A percentile compares a stretch with the other conserved stretches of the same genome.
These are phyloP conservation scores for Caloboletus firmus DNA, from an alignment of 1,284 basidiomycete genomes.

Conservation along the genomic window DNA sequence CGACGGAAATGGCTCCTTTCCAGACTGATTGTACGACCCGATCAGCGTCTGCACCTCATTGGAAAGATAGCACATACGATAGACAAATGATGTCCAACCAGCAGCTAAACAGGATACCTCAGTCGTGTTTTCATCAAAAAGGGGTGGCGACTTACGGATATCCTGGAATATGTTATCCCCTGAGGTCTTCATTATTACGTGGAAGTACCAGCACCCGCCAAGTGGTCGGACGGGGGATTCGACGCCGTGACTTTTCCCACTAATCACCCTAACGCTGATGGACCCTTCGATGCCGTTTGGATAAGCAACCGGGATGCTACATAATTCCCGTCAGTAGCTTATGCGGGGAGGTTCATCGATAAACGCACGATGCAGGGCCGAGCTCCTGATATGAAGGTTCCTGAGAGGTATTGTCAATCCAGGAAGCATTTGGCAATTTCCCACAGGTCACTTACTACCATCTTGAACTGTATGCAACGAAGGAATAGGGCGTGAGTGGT, in stretches of 20 bases:
- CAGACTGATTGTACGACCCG: constrained; percentile 49
- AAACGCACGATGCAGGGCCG: constrained; percentile 52
- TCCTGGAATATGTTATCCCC: constrained; percentile 78
- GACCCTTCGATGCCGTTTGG: constrained; percentile 72
- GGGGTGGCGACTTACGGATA: constrained; percentile 57
- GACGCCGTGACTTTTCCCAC: constrained; percentile 83
- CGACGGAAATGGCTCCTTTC: constrained; percentile 65
- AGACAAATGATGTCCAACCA: constrained; percentile 83
- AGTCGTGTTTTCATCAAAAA: background rate
- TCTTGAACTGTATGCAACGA: constrained; percentile 63
- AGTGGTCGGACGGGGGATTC: constrained; percentile 87
- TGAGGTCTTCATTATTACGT: constrained; percentile 68
- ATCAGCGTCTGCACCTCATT: constrained; percentile 10
- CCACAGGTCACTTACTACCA: constrained; percentile 54
- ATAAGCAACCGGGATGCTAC: constrained; percentile 70
- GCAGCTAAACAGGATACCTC: constrained; percentile 44
- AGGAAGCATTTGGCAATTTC: background rate
- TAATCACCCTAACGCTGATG: constrained; percentile 81
- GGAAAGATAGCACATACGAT: constrained; percentile 50
- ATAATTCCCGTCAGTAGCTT: constrained; percentile 7
- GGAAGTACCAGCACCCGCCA: constrained; percentile 94
- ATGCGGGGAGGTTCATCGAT: background rate
- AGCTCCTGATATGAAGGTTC: constrained; percentile 81
- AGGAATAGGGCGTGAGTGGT: constrained; percentile 22
- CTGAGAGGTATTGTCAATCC: constrained; percentile 28